Evolutionary conservation across 2,329 filamentous ascomycete species (phyloP).

Genomic region (Didymella exigua): DNA sequence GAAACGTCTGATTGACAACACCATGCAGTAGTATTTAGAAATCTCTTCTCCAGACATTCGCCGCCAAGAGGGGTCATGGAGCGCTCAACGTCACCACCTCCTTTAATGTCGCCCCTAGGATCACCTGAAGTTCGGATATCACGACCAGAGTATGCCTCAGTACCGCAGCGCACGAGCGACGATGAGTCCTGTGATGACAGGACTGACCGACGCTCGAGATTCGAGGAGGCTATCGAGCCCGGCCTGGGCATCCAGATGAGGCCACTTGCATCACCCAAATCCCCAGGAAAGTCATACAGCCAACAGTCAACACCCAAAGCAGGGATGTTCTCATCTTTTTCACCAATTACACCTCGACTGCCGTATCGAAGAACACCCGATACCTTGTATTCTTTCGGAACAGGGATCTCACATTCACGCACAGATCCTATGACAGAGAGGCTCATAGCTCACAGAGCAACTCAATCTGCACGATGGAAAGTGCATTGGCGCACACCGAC

Average conservation of each 20-base stretch:
- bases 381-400: conserved; percentile 27
- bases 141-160: conserved; percentile 23
- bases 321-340: conserved; percentile 26
- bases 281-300: conserved; percentile 28
- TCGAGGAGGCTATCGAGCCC: conserved; percentile 24
- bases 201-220: conserved; percentile 23
- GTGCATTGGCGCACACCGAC: conserved; percentile 47
- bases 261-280: conserved; percentile 28
- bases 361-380: conserved; percentile 29
- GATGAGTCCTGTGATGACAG: conserved; percentile 20
- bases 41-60: background rate
- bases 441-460: conserved; percentile 40
- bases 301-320: conserved; percentile 23
- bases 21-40: conserved; percentile 5
- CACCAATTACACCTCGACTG: conserved; percentile 18
- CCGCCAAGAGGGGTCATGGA: conserved; percentile 1
- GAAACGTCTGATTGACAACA: background rate
- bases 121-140: conserved; percentile 26
- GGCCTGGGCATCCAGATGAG: conserved; percentile 39
- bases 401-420: conserved; percentile 28
- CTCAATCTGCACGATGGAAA: conserved; percentile 38
- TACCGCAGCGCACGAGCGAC: conserved; percentile 24
- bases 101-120: conserved; percentile 8
- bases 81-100: background rate
- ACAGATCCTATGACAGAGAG: conserved; percentile 40